A percentile compares a stretch with the other conserved stretches of the same genome.
Conservation (phyloP, 176 grass and related monocot species). For the Calamus simplicifolius region DNA sequence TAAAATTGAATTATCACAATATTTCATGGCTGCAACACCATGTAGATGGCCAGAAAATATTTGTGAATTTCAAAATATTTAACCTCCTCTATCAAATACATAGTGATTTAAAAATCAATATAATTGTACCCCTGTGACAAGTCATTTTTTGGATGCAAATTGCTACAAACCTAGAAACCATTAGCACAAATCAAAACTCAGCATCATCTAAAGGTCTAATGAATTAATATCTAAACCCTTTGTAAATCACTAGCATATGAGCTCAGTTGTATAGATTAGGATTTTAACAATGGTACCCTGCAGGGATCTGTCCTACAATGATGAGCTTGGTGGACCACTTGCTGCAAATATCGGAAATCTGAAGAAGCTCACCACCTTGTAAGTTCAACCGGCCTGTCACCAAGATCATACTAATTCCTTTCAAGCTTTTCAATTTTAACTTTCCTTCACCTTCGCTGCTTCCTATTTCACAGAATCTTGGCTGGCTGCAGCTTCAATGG, state of each 20-base stretch:
- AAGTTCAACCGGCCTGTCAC: slow-evolving; percentile 21
- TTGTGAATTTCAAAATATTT: background rate
- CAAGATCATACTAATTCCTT: background rate
- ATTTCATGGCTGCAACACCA: too few species aligned
- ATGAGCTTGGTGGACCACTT: slow-evolving; percentile 30
- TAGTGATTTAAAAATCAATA: background rate
- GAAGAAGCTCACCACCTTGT: slow-evolving; percentile 36
- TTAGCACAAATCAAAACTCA: too few species aligned
- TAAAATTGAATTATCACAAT: background rate
- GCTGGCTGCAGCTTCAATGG: slow-evolving; percentile 54
- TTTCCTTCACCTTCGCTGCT: slow-evolving; percentile 9
- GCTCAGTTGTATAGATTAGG: background rate
- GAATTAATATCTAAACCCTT: too few species aligned
- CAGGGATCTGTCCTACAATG: slow-evolving; percentile 74
- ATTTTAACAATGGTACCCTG: slow-evolving; percentile 21
- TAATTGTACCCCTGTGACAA: too few species aligned
- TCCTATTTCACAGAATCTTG: slow-evolving; percentile 31
- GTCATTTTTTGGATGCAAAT: too few species aligned
- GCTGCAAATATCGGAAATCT: slow-evolving; percentile 50
- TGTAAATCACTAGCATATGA: background rate
- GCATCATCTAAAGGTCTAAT: too few species aligned
- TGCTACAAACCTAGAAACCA: too few species aligned
- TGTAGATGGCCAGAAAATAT: too few species aligned
- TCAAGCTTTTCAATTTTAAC: slow-evolving; percentile 7
- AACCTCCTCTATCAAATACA: background rate